Percentiles rank a stretch among this genome's conserved stretches.
phyloP scores from a whole-genome alignment of 495 filamentous ascomycete genomes.

The Neurospora sublineolata region DNA sequence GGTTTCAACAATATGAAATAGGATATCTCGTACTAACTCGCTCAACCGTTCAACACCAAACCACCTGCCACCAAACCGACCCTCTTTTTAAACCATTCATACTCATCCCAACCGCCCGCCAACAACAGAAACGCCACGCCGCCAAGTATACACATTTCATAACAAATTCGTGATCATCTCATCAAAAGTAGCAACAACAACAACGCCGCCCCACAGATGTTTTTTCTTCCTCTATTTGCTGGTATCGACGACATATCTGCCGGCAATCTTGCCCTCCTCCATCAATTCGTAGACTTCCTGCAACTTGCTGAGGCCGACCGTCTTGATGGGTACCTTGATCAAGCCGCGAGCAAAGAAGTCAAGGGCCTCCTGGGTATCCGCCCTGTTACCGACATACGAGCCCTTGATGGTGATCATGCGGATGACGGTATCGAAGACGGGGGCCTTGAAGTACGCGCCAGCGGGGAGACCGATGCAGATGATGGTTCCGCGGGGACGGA shows the following conservation, averaged over 20 bases:
- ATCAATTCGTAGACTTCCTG: conserved; percentile 66
- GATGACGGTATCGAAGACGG: conserved; percentile 76
- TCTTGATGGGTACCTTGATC: conserved; percentile 81
- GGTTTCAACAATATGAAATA: neutral
- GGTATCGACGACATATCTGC: conserved; percentile 75
- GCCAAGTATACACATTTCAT: neutral
- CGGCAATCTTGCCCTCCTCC: conserved; percentile 68
- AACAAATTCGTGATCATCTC: neutral
- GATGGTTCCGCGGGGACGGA: conserved; percentile 65
- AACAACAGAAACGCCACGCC: neutral
- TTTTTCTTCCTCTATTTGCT: conserved; percentile 24
- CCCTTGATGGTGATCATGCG: conserved; percentile 87
- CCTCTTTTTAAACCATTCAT: neutral
- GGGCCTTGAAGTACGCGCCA: conserved; percentile 62
- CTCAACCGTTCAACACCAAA: neutral
- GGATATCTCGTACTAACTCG: neutral
- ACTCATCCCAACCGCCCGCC: neutral
- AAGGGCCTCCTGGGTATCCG: conserved; percentile 73
- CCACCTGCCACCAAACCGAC: neutral
- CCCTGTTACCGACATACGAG: conserved; percentile 81
- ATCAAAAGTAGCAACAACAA: neutral
- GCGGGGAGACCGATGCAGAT: conserved; percentile 81
- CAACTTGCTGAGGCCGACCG: conserved; percentile 63
- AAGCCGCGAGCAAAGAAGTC: conserved; percentile 78
- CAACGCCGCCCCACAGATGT: neutral